Base-by-base conservation (phyloP, 75 land plant genomes). In the Selaginella moellendorffii region DNA sequence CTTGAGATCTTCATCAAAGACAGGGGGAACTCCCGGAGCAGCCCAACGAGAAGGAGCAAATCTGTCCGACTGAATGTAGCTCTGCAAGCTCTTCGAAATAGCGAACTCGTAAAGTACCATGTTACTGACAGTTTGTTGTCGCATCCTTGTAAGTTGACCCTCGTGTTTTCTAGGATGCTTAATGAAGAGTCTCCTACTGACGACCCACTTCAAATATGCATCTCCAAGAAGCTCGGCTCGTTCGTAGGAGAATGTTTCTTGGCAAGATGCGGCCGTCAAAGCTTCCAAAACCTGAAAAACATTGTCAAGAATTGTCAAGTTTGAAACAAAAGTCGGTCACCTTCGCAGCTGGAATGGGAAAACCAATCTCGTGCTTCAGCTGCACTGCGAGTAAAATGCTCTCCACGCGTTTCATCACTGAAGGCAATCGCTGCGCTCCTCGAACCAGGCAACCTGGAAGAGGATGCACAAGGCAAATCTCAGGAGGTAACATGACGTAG, bases 31-130 rank as follows among this genome's bases (percentile, higher is more conserved):
- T 1, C 99, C 99, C 31, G 99, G 99, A 67, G 99, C 97, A 68
- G 97, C 91, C 99, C 99, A 95, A 70, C 99, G 69, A 28, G 93
- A 84, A 58, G 99, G 99, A 25, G 97, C 88, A 81, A 95, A 95
- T 60, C 99, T 87, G 72, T 95, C 99, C 28, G 99, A 97, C 72
- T 95, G 99, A 54, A 95, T 95, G 61, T 84, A 95, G 60, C 85
- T 71, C 68, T 95, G 99, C 26, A 95, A 83, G 52, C 88, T 86
- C 71, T 81, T 90, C 54, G 59, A 72, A 2, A 95, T 64, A n/a
- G 99, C 99, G 72, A 77, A 80, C 36, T 90, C 91, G 71, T 90
- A 95, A 0, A 95, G 79, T 1, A 82, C 88, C 75, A 86, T 80
- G 59, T 95, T 95, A 67, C 99, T 95, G 31, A 95, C 99, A 79